These are phyloP conservation scores for Picochlorum sp. DNA, from an alignment of 139 green algal species.

Conservation along the genomic window DNA sequence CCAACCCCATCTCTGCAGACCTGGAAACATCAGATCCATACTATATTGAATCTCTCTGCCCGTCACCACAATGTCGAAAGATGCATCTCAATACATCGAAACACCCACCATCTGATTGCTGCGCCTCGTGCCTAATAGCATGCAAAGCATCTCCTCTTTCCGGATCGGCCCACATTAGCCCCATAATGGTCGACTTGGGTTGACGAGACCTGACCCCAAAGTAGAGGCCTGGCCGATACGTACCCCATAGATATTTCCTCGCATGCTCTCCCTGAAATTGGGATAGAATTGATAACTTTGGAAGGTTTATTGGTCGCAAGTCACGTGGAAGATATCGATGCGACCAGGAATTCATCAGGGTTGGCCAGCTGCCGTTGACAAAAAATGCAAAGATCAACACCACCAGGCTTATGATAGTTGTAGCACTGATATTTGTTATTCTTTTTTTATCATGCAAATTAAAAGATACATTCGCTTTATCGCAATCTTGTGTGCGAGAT, in stretches of 20 bases:
- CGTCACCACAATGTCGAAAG: neutral
- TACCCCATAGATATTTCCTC: constrained; percentile 73
- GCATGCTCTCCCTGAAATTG: constrained; percentile 32
- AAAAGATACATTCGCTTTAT: too few species aligned
- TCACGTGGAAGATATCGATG: neutral
- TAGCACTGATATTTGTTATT: too few species aligned
- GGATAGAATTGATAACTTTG: constrained; percentile 16
- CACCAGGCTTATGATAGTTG: too few species aligned
- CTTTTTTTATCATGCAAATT: too few species aligned
- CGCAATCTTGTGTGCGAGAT: too few species aligned
- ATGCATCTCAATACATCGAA: neutral
- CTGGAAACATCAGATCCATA: neutral
- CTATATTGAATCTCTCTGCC: neutral
- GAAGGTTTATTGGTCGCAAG: constrained; percentile 2
- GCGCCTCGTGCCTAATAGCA: constrained; percentile 48
- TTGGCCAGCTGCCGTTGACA: too few species aligned
- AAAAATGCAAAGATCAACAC: too few species aligned
- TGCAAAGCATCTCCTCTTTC: constrained; percentile 9
- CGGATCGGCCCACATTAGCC: constrained; percentile 77
- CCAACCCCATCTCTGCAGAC: constrained; percentile 62
- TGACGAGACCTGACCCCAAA: constrained; percentile 67
- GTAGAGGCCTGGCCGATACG: constrained; percentile 81
- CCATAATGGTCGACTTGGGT: constrained; percentile 50
- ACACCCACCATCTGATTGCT: constrained; percentile 27
- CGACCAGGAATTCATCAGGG: too few species aligned